Evolutionary conservation across 2,329 filamentous ascomycete genomes (phyloP), one percentile per base, ranked within the genome.

Genomic region (Monosporascus ibericus): DNA sequence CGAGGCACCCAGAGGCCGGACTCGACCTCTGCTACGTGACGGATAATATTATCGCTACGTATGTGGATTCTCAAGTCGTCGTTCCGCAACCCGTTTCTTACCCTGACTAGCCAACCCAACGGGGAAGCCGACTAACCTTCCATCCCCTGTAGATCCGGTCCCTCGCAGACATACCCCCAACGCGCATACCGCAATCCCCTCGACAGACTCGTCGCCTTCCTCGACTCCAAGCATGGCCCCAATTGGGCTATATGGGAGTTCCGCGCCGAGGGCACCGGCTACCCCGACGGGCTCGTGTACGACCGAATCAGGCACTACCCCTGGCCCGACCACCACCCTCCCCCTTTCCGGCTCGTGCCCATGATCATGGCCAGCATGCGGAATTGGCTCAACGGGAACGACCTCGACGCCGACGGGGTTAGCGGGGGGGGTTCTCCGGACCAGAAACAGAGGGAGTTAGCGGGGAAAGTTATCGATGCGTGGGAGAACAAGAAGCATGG

Each of bases 161-260:
- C 94, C 1, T 90, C 87, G 17, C 87, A 88, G 57, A 91, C 89
- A 18, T 96, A 95, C 66, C 92, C 94, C 0, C 87, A 95, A 68
- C 85, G 88, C 58, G 91, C 90, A 55, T 99, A 97, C 72, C 89
- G 94, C 65, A 99, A 96, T 66, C 92, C 92, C 0, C 85, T 96
- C 48, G 87, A 95, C 65, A 82, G 86, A 39, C 82, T 99, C 22
- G 90, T 97, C 54, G 81, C 82, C 58, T 99, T 92, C 68, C 85
- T 99, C 57, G 90, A 97, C 71, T 75, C 79, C 44, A 90, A 91
- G 64, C 94, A 99, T 71, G 86, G 81, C 27, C 73, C 84, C 25
- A 76, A 94, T 57, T 99, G 94, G 94, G 85, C 87, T 3, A 96
- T 99, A 63, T 99, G 92, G 90, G 94, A 99, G 72, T 99, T 99